Percentiles rank a stretch among this genome's conserved stretches.
Evolutionary conservation across 106 monocot species (phyloP).

Genomic region (Allium fistulosum): DNA sequence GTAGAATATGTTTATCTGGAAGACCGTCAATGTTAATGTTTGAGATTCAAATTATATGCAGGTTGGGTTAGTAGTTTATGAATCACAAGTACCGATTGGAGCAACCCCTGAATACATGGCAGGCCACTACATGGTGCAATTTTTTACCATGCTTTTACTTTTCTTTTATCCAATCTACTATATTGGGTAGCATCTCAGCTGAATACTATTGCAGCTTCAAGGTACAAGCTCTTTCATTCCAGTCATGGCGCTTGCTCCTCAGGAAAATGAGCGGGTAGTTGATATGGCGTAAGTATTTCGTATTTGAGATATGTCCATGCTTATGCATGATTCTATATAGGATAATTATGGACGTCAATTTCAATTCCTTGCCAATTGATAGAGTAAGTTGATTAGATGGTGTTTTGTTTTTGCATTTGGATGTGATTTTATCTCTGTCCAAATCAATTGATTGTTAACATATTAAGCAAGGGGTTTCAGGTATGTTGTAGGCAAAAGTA

Average conservation of each 20-base stretch:
- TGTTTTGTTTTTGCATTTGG: no score
- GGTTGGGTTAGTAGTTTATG: constrained; percentile 94
- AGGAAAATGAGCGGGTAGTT: constrained; percentile 89
- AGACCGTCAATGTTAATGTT: not conserved
- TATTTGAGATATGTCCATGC: not conserved
- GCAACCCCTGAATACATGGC: constrained; percentile 92
- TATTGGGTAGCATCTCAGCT: no score
- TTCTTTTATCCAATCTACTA: no score
- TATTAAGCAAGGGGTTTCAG: no score
- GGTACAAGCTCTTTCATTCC: constrained; percentile 95
- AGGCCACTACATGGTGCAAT: constrained; percentile 94
- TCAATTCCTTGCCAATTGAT: no score
- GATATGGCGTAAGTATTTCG: constrained; percentile 95
- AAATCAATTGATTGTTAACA: no score
- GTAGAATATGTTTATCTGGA: no score
- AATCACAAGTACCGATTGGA: constrained; percentile 85
- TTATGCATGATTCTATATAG: no score
- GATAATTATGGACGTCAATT: no score
- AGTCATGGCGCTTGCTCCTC: constrained; percentile 99
- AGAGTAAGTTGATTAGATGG: no score
- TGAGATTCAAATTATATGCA: constrained; percentile 24
- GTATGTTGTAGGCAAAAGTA: no score
- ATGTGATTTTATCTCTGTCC: no score
- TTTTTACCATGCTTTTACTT: not conserved
- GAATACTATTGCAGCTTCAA: constrained; percentile 96